phyloP scores from a whole-genome alignment of 768 basidiomycete genomes.

The Imleria badia region DNA sequence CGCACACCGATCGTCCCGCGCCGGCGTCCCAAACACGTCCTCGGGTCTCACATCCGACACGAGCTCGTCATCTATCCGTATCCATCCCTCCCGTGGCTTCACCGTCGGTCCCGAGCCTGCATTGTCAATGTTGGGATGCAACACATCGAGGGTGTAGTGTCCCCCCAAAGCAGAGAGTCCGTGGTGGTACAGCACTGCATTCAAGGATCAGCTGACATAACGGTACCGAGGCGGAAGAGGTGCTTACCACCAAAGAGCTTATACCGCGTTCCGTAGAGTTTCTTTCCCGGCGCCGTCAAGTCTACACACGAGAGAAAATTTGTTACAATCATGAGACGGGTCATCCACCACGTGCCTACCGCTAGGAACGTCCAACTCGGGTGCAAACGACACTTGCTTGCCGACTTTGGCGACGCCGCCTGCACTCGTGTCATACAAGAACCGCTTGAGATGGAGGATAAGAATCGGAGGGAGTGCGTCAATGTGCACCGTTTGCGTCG shows the following conservation, averaged over 20 bases:
- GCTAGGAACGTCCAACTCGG: slow-evolving; percentile 72
- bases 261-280: slow-evolving; percentile 56
- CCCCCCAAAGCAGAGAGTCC: slow-evolving; percentile 88
- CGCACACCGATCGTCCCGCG: slow-evolving; percentile 67
- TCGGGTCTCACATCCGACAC: slow-evolving; percentile 69
- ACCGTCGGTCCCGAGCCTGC: slow-evolving; percentile 12
- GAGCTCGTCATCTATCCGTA: slow-evolving; percentile 91
- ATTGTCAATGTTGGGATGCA: slow-evolving; percentile 67
- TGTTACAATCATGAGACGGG: rapidly evolving
- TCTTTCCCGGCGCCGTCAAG: slow-evolving; percentile 54
- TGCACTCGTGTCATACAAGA: slow-evolving; percentile 76
- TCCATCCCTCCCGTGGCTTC: slow-evolving; percentile 68
- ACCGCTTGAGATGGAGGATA: slow-evolving; percentile 88
- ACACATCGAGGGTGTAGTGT: slow-evolving; percentile 91
- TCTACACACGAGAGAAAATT: slow-evolving; percentile 38
- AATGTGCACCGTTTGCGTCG: slow-evolving; percentile 69
- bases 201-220: background rate
- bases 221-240: rapidly evolving
- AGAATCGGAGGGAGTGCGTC: slow-evolving; percentile 83
- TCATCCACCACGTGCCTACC: slow-evolving; percentile 39
- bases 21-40: slow-evolving; percentile 64
- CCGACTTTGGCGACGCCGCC: slow-evolving; percentile 83
- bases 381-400: slow-evolving; percentile 76
- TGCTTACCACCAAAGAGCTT: slow-evolving; percentile 79
- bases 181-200: slow-evolving; percentile 88